Evolutionary conservation across 208 protist species (phyloP).

Genomic region (Crithidia expoeki): DNA sequence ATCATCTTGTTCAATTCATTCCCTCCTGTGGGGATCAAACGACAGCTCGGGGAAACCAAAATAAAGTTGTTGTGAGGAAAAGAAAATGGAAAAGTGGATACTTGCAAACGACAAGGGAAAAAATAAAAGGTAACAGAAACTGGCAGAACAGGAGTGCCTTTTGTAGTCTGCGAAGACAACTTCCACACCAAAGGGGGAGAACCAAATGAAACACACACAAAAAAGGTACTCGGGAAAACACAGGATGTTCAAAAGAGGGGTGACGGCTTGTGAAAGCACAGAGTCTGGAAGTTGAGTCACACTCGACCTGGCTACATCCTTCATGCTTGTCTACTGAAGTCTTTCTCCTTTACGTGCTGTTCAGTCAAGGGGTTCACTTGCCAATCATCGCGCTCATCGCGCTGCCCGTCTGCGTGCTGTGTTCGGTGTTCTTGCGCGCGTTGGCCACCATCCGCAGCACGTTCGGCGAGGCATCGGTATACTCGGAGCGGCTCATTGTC

Average conservation of each 20-base stretch:
- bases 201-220: too few species aligned
- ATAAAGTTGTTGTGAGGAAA: not conserved
- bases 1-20: not conserved
- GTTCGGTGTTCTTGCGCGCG: slow-evolving; percentile 53
- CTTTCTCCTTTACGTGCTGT: too few species aligned
- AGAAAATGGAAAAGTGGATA: slow-evolving; percentile 4
- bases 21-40: not conserved
- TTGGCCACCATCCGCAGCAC: slow-evolving; percentile 45
- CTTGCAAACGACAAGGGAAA: not conserved
- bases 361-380: too few species aligned
- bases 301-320: too few species aligned
- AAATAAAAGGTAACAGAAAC: slow-evolving; percentile 1
- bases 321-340: too few species aligned
- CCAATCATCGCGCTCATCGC: slow-evolving; percentile 23
- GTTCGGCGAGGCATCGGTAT: slow-evolving; percentile 45
- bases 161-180: too few species aligned
- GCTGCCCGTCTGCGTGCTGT: slow-evolving; percentile 38
- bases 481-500: slow-evolving; percentile 41
- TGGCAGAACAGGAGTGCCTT: slow-evolving; percentile 9
- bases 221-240: not conserved
- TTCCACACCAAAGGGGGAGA: too few species aligned
- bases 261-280: too few species aligned
- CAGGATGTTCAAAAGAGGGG: not conserved
- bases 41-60: not conserved
- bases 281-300: too few species aligned